phyloP scores from a whole-genome alignment of 148 eudicot species.

The Persicaria maculosa region DNA sequence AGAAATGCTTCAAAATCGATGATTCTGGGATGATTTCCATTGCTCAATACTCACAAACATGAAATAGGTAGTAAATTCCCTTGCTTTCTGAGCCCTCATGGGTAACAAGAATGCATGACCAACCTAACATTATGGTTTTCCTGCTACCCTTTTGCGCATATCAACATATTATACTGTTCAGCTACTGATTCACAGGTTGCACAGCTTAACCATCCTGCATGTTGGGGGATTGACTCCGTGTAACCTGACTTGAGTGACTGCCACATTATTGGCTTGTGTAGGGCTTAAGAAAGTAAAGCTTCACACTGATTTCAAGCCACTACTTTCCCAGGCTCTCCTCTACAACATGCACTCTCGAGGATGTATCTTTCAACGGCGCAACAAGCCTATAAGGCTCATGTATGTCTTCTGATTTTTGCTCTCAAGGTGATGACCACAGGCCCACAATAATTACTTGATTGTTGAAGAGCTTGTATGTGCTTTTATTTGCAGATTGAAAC shows the following conservation, averaged over 20 bases:
- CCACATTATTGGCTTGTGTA: constrained; percentile 76
- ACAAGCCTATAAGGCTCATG: constrained; percentile 46
- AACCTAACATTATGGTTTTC: no score
- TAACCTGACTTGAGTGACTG: constrained; percentile 65
- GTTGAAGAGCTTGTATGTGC: no score
- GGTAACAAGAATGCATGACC: no score
- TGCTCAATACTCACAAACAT: constrained; percentile 57
- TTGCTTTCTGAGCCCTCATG: no score
- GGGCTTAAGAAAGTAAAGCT: constrained; percentile 84
- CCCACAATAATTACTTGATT: no score
- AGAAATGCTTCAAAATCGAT: constrained; percentile 21
- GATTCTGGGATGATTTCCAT: constrained; percentile 19
- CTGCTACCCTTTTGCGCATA: constrained; percentile 30
- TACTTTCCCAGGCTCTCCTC: constrained; percentile 50
- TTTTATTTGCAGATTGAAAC: no score
- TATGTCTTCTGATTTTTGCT: no score
- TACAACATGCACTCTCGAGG: constrained; percentile 75
- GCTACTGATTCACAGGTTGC: constrained; percentile 71
- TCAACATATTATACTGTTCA: constrained; percentile 25
- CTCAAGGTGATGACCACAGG: no score
- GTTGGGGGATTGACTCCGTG: constrained; percentile 56
- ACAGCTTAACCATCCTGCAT: constrained; percentile 65
- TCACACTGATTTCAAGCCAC: constrained; percentile 43
- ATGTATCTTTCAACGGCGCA: constrained; percentile 64
- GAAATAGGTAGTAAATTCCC: constrained; percentile 37